phyloP scores from a whole-genome alignment of 2,329 filamentous ascomycete genomes.

The Aspergillus fructus region DNA sequence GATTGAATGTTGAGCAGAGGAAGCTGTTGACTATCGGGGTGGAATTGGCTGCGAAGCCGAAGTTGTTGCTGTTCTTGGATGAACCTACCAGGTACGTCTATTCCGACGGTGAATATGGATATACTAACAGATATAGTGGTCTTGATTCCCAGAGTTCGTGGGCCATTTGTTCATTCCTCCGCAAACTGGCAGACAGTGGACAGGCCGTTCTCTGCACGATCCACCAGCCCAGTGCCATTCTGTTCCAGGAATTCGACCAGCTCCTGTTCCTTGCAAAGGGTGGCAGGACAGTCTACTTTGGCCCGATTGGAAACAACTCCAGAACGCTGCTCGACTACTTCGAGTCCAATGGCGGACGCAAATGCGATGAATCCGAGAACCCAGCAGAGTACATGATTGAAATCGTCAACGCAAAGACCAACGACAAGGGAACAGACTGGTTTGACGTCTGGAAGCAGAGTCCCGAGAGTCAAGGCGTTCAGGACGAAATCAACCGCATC shows the following conservation, averaged over 20 bases:
- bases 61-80: conserved; percentile 84
- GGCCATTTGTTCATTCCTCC: conserved; percentile 81
- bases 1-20: conserved; percentile 63
- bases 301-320: conserved; percentile 61
- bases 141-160: conserved; percentile 90
- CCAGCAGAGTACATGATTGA: conserved; percentile 70
- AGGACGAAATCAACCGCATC: conserved; percentile 40
- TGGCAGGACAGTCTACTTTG: conserved; percentile 67
- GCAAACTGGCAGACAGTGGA: conserved; percentile 83
- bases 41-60: conserved; percentile 87
- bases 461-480: conserved; percentile 53
- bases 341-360: conserved; percentile 57
- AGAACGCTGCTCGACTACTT: conserved; percentile 62
- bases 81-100: conserved; percentile 33
- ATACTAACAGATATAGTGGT: conserved; percentile 45
- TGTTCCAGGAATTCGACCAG: conserved; percentile 80
- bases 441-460: conserved; percentile 58
- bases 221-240: conserved; percentile 87
- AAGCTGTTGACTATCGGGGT: conserved; percentile 88
- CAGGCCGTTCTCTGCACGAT: conserved; percentile 96
- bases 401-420: conserved; percentile 46
- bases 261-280: conserved; percentile 62
- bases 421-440: conserved; percentile 52
- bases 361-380: conserved; percentile 61
- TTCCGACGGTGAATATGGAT: no score